These are phyloP conservation scores for Thraustochytrium striatum DNA, from an alignment of 352 stramenopile species.

Conservation along the genomic window DNA sequence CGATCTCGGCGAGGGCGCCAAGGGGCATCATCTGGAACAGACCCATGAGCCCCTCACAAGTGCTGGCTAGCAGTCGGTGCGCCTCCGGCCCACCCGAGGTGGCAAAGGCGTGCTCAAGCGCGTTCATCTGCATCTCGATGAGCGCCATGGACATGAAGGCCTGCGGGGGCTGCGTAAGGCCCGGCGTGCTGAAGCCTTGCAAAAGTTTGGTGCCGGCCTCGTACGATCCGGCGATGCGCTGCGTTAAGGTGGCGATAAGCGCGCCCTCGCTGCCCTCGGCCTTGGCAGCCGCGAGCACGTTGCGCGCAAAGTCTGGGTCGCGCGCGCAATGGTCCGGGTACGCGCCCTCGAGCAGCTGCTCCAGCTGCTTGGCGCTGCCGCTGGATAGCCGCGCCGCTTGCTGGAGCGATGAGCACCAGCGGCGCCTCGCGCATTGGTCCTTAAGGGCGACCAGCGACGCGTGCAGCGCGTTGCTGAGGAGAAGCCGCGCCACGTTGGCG, in stretches of 20 bases:
- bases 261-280: neutral
- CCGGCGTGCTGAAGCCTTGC: too few relatives aligned
- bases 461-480: conserved; percentile 41
- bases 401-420: neutral
- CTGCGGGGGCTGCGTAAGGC: neutral
- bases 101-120: conserved; percentile 21
- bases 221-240: neutral
- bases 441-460: neutral
- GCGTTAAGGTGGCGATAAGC: neutral
- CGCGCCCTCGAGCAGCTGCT: neutral
- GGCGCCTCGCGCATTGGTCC: neutral
- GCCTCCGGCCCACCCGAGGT: neutral
- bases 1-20: conserved; percentile 10
- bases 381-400: neutral
- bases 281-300: neutral
- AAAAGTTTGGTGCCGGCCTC: too few relatives aligned
- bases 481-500: conserved; percentile 25
- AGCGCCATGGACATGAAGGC: conserved; percentile 41
- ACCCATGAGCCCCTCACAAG: neutral
- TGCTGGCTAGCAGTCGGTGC: neutral
- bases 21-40: conserved; percentile 39
- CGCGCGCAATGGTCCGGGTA: neutral
- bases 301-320: neutral
- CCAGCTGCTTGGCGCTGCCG: neutral
- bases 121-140: conserved; percentile 45